Evolutionary conservation across 2,329 filamentous ascomycete genomes (phyloP).

Genomic region (Venturia pyrina): DNA sequence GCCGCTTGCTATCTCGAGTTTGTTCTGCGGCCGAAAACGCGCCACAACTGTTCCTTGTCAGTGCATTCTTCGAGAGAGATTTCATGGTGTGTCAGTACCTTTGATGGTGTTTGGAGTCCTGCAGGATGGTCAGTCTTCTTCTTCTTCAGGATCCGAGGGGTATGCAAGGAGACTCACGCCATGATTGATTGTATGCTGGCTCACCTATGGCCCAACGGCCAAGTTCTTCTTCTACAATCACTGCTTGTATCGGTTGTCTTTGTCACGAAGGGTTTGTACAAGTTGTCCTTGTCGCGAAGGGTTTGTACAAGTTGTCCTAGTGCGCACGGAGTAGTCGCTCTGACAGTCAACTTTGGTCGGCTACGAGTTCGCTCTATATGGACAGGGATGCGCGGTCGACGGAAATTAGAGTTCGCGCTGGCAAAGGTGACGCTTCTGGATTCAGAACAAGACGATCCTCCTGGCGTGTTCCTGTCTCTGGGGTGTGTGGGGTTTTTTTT

Average conservation of each 20-base stretch:
- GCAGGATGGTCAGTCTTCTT: conserved; percentile 10
- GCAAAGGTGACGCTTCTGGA: not conserved
- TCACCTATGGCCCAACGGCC: conserved; percentile 13
- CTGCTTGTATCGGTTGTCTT: not conserved
- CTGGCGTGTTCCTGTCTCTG: not conserved
- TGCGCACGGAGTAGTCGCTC: not conserved
- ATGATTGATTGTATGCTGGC: conserved; percentile 26
- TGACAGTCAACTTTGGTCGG: not conserved
- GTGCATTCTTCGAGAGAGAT: not conserved
- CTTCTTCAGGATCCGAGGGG: conserved; percentile 13
- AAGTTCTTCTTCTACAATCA: not conserved
- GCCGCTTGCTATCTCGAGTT: conserved; percentile 78
- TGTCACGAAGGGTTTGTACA: not conserved
- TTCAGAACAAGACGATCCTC: not conserved
- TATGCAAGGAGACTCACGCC: conserved; percentile 32
- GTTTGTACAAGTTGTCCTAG: not conserved
- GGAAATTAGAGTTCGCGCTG: not conserved
- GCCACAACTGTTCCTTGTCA: conserved; percentile 67
- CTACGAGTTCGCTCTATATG: not conserved
- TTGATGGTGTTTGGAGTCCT: conserved; percentile 38
- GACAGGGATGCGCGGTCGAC: not conserved
- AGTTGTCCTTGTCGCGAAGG: not conserved
- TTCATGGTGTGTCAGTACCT: conserved; percentile 21
- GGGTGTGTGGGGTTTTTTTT: not conserved
- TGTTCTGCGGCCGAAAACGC: conserved; percentile 95